Base-by-base conservation (phyloP, 495 filamentous ascomycete species). In the Viridothelium virens region DNA sequence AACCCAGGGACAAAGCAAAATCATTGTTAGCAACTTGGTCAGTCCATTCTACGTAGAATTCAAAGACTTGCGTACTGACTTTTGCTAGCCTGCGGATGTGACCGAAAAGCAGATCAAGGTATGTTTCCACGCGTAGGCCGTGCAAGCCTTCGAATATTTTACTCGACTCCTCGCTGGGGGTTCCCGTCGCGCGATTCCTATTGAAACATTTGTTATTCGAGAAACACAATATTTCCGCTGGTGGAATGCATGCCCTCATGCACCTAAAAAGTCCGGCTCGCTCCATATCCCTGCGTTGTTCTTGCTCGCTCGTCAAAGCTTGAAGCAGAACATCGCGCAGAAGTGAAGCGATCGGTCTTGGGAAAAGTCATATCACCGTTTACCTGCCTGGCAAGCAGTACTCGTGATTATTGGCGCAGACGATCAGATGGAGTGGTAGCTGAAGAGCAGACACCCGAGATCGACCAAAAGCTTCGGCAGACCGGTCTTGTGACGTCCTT, bases 1-100 rank as follows among this genome's bases (percentile, higher is more conserved):
- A 67, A 79, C 74, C 62, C 69, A 77, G 61, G 85, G 84, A 74
- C 91, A 91, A 65, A 92, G 91, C 83, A 97, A 97, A 80, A 94
- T 97, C 81, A 87, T 96, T 77, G 92, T 98, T 78, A 95, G 90
- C 86, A 92, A 92, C 81, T 83, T 98, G 83, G 93, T 96, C 87
- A 81, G 92, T 66, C 18, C 25, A 34, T 46, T 61, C 48, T 11
- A 34, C 6, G 12, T 53, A 25, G 50, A 61, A 68, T 67, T 25
- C 38, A 66, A 56, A 1, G 38, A 34, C 34, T 39, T 56, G 63
- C 38, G 63, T 59, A 66, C 86, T 34, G 18, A 92, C 83, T 91
- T 77, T 64, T 62, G 48, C 16, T 69, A 97, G 91, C 94, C 94
- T 75, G 83, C 84, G 80, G 94, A 98, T 88, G 91, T 98, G 77